Evolutionary conservation across 2,329 filamentous ascomycete genomes (phyloP), one percentile per base, ranked within the genome.

Genomic region (Fusarium phyllophilum): DNA sequence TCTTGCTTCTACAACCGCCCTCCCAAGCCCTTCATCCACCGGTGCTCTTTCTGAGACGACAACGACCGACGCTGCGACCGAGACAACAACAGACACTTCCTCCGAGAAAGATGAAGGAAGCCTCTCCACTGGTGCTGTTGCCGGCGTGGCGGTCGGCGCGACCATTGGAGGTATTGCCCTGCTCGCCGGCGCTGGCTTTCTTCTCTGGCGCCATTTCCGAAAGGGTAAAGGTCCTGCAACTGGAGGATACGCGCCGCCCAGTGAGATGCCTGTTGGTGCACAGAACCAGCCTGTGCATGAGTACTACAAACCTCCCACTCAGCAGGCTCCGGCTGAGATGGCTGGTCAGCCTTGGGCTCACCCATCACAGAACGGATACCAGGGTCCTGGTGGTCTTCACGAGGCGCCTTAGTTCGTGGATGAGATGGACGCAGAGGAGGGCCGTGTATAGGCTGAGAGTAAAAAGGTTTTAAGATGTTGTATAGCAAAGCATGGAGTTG

Each of bases 101-200:
- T 44, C 55, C 2, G 4, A 24, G 2, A 55, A 59, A 18, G 45
- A 45, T 6, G 31, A 60, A 8, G 22, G 46, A 3, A 56, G 69
- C 2, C 44, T 79, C 4, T 76, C 76, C 2, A 74, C 59, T 0
- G 78, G 78, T 3, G 78, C 78, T 1, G 69, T 78, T 6, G 78
- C 74, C 9, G 78, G 78, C 12, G 68, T 79, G 10, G 78, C 75
- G 1, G 76, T 78, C 9, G 78, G 74, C 8, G 68, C 78, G 1
- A 74, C 75, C 3, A 20, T 78, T 1, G 77, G 67, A 7, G 77
- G 76, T 3, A 33, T 78, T 3, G 4, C 55, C 12, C 5, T 75
- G 9, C 67, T 79, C 13, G 76, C 45, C 1, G 72, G 66, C 3
- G 15, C 68, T 1, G 78, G 76, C 1, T 78, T 79, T 44, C 62